Evolutionary conservation across 805 yeast species (phyloP).

Genomic region (Hanseniaspora lindneri): DNA sequence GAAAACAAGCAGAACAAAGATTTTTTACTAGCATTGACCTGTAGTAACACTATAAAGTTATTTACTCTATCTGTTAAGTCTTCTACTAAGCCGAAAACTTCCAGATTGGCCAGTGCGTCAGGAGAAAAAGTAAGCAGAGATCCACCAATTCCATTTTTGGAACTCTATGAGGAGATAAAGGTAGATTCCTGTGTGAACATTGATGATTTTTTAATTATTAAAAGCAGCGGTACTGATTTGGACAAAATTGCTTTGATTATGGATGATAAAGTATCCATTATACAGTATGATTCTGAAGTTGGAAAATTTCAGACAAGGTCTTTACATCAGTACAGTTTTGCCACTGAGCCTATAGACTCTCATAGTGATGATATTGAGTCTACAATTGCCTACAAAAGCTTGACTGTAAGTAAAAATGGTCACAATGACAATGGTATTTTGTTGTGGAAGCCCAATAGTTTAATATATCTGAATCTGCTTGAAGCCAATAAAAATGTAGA

Average conservation of each 20-base stretch:
- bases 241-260: constrained; percentile 12
- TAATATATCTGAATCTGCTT: constrained; percentile 14
- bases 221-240: not conserved
- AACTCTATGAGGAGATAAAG: constrained; percentile 50
- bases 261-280: constrained; percentile 60
- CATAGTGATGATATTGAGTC: constrained; percentile 31
- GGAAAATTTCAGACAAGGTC: constrained; percentile 58
- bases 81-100: constrained; percentile 1
- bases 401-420: constrained; percentile 33
- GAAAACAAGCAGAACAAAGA: not conserved
- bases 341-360: constrained; percentile 42
- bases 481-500: constrained; percentile 19
- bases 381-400: constrained; percentile 20
- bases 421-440: constrained; percentile 50
- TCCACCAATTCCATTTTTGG: constrained; percentile 26
- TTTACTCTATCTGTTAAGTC: constrained; percentile 6
- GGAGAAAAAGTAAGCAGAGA: constrained; percentile 19
- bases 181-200: constrained; percentile 9
- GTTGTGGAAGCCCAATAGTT: constrained; percentile 33
- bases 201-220: constrained; percentile 6
- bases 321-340: constrained; percentile 69
- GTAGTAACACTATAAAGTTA: constrained; percentile 5
- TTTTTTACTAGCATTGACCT: constrained; percentile 3
- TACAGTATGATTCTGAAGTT: constrained; percentile 53
- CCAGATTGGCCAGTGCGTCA: not conserved